Base-by-base conservation (phyloP, 2,329 filamentous ascomycete genomes). In the Colletotrichum cuscutae region DNA sequence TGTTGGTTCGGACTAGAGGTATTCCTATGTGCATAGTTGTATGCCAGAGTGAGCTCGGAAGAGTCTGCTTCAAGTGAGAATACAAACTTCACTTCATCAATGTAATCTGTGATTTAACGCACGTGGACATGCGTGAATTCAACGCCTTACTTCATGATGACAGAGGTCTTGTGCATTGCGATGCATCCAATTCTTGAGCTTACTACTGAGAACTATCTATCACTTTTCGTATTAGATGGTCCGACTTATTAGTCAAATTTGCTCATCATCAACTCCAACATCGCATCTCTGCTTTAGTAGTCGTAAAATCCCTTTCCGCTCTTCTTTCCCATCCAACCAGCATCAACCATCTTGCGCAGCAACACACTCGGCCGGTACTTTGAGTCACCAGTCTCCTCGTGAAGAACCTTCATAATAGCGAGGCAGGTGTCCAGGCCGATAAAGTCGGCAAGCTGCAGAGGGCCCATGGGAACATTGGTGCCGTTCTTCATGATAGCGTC, bases 401-500 rank as follows among this genome's bases (percentile, higher is more conserved):
- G 91, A 79, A 99, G 83, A 4, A 98, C 97, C 83, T 94, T 95
- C 97, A 99, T 99, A 79, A 99, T 99, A 26, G 96, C 92, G 74
- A 98, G 86, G 80, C 97, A 99, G 0, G 97, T 99, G 81, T 99
- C 97, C 57, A 99, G 88, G 8, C 97, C 97, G 79, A 99, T 98
- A 79, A 99, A 99, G 83, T 99, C 97, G 2, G 97, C 97, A 78
- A 99, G 85, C 79, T 95, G 92, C 76, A 99, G 87, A 11, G 97
- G 97, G 0, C 97, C 97, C 97, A 99, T 99, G 28, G 97, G 97
- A 53, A 99, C 97, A 80, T 98, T 98, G 26, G 97, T 99, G 59
- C 97, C 97, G 78, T 98, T 98, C 89, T 98, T 98, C 97, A 99
- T 99, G 78, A 99, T 99, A 76, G 89, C 92, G 80, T 99, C 97